Evolutionary conservation across 148 eudicot genomes (phyloP), one percentile per base, ranked within the genome.

Genomic region (Vaccinium macrocarpon): DNA sequence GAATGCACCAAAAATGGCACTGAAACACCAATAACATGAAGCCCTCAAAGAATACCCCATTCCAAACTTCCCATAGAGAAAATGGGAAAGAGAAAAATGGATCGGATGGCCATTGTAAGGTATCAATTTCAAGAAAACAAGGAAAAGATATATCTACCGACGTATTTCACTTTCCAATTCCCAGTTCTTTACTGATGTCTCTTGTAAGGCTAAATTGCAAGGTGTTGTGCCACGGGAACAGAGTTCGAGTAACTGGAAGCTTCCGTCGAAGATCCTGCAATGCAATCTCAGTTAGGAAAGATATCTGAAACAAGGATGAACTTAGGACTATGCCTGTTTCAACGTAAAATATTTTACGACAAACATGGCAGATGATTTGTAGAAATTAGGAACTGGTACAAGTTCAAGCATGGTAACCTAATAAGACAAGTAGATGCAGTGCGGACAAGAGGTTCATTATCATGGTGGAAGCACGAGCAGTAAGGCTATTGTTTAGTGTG

Each of bases 191-290:
- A 23, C 89, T 68, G 50, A 91, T 89, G 80, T 95, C 98, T 89
- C 89, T 91, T 4, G 94, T 92, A 75, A 95, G 85, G 95, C 93
- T 94, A 87, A 95, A 92, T 79, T 94, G 97, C 87, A 87, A 64
- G 70, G 97, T 94, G 90, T 92, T 92, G 75, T 95, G 97, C 98
- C 98, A 95, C 0, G 98, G 98, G 81, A 95, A 94, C 83, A 95
- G 82, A 78, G 98, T 95, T 35, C 98, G 94, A 35, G 98, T 95
- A 79, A 94, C 96, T 64, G 98, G 98, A 81, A 95, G 95, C 92
- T 94, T 95, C 85, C 97, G 88, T 74, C 98, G 93, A 71, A 95
- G 92, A 84, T 95, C 98, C 97, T 93, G 91, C 72, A 57, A 35
- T 4, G 21, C 21, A 74, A 23, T 42, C 51, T 32, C 81, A 16